Percentiles rank a stretch among this genome's conserved stretches.
These are phyloP conservation scores for Penicillium sp. DNA, from an alignment of 2,329 filamentous ascomycete species.

Conservation along the genomic window DNA sequence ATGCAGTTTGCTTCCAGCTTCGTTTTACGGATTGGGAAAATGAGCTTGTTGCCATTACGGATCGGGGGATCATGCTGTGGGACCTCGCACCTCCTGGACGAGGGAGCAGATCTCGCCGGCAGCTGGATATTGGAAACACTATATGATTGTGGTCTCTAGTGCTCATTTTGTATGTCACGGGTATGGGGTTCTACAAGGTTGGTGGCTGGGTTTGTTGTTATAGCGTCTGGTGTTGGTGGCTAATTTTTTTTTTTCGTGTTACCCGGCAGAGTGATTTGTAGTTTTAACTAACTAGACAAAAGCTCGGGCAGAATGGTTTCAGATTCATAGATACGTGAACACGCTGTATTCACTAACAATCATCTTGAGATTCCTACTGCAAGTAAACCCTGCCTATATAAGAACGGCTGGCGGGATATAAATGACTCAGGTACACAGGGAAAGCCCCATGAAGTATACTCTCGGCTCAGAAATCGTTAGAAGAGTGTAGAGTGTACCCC, in stretches of 20 bases:
- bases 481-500: too few species aligned
- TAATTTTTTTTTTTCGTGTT: not conserved
- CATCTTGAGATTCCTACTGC: too few species aligned
- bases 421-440: too few species aligned
- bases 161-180: not conserved
- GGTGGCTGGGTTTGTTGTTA: not conserved
- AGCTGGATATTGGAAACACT: not conserved
- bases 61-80: slow-evolving; percentile 47
- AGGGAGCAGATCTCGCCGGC: slow-evolving; percentile 26
- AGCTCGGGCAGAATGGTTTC: not conserved
- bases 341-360: too few species aligned
- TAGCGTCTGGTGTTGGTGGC: not conserved
- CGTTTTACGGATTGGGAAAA: slow-evolving; percentile 42
- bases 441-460: too few species aligned
- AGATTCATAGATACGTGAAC: not conserved
- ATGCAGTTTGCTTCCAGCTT: slow-evolving; percentile 46
- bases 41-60: slow-evolving; percentile 47
- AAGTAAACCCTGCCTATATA: too few species aligned
- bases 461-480: too few species aligned
- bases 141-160: not conserved
- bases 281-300: not conserved
- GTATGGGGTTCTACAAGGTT: not conserved
- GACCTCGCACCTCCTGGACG: slow-evolving; percentile 37
- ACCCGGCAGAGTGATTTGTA: not conserved
- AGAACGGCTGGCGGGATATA: too few species aligned